Percentiles rank a stretch among this genome's conserved stretches.
These are phyloP conservation scores for Phlebopus sp. DNA, from an alignment of 1,284 basidiomycete species.

Conservation along the genomic window DNA sequence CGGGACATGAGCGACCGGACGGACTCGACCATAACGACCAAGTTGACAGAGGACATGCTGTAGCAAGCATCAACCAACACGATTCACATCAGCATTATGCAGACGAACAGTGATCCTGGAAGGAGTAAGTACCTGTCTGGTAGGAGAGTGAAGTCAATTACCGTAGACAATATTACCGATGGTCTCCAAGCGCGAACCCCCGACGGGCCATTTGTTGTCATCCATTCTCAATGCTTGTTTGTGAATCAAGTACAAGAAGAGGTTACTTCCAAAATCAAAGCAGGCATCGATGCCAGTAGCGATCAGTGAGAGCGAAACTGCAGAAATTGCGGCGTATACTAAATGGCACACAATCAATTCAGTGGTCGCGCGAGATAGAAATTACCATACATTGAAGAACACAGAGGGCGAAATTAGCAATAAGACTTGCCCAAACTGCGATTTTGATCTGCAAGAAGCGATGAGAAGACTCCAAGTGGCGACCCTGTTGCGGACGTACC, in stretches of 20 bases:
- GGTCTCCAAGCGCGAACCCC: conserved; percentile 86
- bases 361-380: not conserved
- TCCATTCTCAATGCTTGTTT: conserved; percentile 73
- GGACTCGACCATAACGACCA: conserved; percentile 86
- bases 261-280: conserved; percentile 90
- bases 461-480: conserved; percentile 13
- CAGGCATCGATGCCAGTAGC: conserved; percentile 89
- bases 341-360: conserved; percentile 6
- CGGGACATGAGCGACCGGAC: conserved; percentile 66
- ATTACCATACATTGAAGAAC: conserved; percentile 59
- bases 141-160: conserved; percentile 33
- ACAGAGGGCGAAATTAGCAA: conserved; percentile 72
- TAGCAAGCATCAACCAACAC: conserved; percentile 16
- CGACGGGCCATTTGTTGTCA: conserved; percentile 85
- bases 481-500: conserved; percentile 39
- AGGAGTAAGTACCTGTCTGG: conserved; percentile 13
- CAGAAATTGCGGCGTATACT: conserved; percentile 88
- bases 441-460: conserved; percentile 69
- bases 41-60: conserved; percentile 83
- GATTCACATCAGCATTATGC: not conserved
- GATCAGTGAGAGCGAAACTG: conserved; percentile 82
- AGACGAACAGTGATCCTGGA: conserved; percentile 64
- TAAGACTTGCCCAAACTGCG: conserved; percentile 81
- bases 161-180: conserved; percentile 91
- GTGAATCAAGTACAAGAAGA: conserved; percentile 83